phyloP scores from a whole-genome alignment of 2,329 filamentous ascomycete species.

The Phaeoacremonium minimum region DNA sequence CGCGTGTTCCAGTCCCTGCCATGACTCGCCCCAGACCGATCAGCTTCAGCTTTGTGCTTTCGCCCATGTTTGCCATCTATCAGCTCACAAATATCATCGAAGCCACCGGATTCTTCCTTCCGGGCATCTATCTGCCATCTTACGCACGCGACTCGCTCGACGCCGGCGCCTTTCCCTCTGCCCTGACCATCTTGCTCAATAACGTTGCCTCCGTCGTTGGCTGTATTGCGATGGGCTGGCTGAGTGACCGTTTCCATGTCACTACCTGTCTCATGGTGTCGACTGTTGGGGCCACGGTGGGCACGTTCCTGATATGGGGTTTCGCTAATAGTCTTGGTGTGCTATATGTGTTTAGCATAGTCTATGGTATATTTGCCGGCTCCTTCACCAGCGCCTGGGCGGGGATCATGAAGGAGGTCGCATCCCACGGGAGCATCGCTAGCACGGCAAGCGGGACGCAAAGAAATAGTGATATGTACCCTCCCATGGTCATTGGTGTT shows the following conservation, averaged over 20 bases:
- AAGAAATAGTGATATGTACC: slow-evolving; percentile 25
- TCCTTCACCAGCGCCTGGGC: slow-evolving; percentile 61
- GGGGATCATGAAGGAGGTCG: slow-evolving; percentile 45
- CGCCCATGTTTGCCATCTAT: slow-evolving; percentile 53
- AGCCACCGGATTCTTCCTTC: slow-evolving; percentile 59
- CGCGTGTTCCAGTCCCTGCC: slow-evolving; percentile 42
- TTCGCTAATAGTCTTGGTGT: slow-evolving; percentile 46
- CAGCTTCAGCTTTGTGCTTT: slow-evolving; percentile 44
- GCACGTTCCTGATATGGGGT: slow-evolving; percentile 60
- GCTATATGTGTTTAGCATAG: slow-evolving; percentile 55
- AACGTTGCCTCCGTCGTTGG: slow-evolving; percentile 58
- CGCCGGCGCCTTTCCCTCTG: slow-evolving; percentile 41
- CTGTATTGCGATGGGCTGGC: slow-evolving; percentile 51
- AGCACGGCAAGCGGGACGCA: slow-evolving; percentile 1
- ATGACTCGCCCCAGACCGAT: slow-evolving; percentile 30
- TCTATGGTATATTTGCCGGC: slow-evolving; percentile 63
- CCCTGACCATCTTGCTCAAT: slow-evolving; percentile 53
- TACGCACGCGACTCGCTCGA: slow-evolving; percentile 48
- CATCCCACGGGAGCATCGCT: slow-evolving; percentile 16
- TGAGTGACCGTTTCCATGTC: slow-evolving; percentile 51
- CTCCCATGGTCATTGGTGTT: slow-evolving; percentile 53
- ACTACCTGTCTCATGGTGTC: slow-evolving; percentile 53
- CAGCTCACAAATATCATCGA: slow-evolving; percentile 54
- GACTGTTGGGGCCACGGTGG: slow-evolving; percentile 48
- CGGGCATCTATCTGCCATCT: slow-evolving; percentile 56